These are phyloP conservation scores for Sphenostylis stenocarpa DNA, from an alignment of 306 rosid genomes.

Conservation along the genomic window DNA sequence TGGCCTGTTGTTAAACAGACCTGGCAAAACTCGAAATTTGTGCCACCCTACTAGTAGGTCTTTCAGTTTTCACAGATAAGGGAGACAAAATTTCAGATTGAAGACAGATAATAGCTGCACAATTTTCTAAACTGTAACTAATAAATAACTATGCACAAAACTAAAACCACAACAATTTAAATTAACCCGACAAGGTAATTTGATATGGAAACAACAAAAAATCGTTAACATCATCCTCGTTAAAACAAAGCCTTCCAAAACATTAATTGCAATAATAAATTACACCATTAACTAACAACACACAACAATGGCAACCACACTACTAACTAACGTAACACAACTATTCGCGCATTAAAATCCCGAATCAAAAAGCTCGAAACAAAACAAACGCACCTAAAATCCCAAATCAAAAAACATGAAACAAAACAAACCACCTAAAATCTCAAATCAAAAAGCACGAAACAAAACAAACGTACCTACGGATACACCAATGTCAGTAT, in stretches of 20 bases:
- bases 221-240: background rate
- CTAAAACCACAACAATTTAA: background rate
- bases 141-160: background rate
- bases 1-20: background rate
- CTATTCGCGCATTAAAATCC: background rate
- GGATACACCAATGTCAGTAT: conserved; percentile 95
- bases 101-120: background rate
- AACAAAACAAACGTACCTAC: conserved; percentile 70
- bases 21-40: background rate
- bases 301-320: background rate
- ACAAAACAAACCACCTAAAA: no score
- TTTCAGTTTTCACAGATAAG: background rate
- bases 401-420: background rate
- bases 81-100: background rate
- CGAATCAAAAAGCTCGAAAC: background rate
- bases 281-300: background rate
- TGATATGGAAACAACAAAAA: conserved; percentile 8
- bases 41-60: background rate
- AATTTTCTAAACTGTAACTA: background rate
- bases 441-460: background rate
- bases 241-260: background rate
- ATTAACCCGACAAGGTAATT: background rate
- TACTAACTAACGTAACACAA: background rate
- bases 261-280: background rate
- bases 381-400: background rate